Conservation (phyloP, 805 yeast genomes). For the Saccharomycopsis fodiens region DNA sequence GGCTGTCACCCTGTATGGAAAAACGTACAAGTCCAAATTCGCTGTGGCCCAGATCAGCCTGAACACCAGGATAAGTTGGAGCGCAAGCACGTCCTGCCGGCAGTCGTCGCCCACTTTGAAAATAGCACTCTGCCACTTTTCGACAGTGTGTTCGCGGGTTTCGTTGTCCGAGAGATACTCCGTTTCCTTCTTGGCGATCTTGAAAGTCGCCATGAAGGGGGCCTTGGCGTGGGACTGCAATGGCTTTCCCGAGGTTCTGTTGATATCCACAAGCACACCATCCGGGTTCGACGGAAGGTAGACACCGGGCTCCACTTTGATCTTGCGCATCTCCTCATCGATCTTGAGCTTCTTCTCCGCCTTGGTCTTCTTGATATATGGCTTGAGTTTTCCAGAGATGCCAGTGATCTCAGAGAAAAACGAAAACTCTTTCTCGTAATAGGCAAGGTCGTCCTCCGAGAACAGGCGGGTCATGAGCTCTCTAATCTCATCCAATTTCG, state of each 20-base stretch:
- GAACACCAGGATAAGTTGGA: conserved; percentile 87
- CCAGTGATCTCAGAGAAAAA: conserved; percentile 89
- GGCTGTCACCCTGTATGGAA: conserved; percentile 93
- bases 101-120: conserved; percentile 99
- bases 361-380: conserved; percentile 86
- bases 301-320: conserved; percentile 70
- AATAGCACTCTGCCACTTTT: conserved; percentile 89
- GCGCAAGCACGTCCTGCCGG: conserved; percentile 91
- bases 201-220: conserved; percentile 95
- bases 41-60: conserved; percentile 82
- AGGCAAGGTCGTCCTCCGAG: conserved; percentile 49
- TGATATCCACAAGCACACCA: conserved; percentile 87
- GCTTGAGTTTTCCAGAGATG: conserved; percentile 91
- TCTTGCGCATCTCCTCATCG: conserved; percentile 88
- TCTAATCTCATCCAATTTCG: conserved; percentile 69
- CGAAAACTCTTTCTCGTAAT: conserved; percentile 75
- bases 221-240: conserved; percentile 98
- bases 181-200: conserved; percentile 54
- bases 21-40: conserved; percentile 86
- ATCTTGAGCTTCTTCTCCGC: conserved; percentile 95
- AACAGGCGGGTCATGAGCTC: conserved; percentile 56
- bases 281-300: conserved; percentile 96
- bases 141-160: conserved; percentile 34
- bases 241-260: conserved; percentile 87
- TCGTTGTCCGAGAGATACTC: conserved; percentile 22